Evolutionary conservation across 176 grass and related monocot genomes (phyloP).

Genomic region (Poa pratensis): DNA sequence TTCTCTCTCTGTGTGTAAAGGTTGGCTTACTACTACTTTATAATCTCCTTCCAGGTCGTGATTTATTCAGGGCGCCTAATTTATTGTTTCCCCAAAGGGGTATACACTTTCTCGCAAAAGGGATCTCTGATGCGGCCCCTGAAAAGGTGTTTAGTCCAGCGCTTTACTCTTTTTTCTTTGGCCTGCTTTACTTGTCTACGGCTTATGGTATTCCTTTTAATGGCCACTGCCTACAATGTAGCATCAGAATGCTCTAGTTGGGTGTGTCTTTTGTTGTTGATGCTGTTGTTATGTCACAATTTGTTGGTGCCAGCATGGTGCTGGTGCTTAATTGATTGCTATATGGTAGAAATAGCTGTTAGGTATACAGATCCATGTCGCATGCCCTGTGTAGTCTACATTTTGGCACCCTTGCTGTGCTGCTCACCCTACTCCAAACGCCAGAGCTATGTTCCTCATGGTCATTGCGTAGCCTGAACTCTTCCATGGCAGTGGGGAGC

Average conservation of each 20-base stretch:
- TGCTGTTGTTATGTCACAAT: background rate
- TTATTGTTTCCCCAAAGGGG: background rate
- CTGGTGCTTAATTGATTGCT: background rate
- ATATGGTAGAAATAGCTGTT: background rate
- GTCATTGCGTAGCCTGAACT: background rate
- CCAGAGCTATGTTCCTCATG: background rate
- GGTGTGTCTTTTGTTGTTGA: background rate
- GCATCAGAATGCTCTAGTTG: background rate
- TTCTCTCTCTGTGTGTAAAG: no score
- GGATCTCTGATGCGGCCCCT: constrained; percentile 18
- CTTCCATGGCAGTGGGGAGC: background rate
- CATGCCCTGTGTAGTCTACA: background rate
- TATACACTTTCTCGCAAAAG: constrained; percentile 27
- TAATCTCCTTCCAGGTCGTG: background rate
- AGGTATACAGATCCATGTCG: background rate
- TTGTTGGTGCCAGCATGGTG: background rate
- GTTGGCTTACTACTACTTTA: background rate
- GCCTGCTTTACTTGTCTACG: constrained; percentile 12
- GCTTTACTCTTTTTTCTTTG: constrained; percentile 4
- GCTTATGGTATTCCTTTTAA: background rate
- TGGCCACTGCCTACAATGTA: background rate
- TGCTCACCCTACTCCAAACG: background rate
- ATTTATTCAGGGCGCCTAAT: background rate
- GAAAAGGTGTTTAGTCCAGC: background rate
- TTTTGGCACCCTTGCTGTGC: background rate